phyloP scores from a whole-genome alignment of 1,284 basidiomycete species.

The Somion occarium region DNA sequence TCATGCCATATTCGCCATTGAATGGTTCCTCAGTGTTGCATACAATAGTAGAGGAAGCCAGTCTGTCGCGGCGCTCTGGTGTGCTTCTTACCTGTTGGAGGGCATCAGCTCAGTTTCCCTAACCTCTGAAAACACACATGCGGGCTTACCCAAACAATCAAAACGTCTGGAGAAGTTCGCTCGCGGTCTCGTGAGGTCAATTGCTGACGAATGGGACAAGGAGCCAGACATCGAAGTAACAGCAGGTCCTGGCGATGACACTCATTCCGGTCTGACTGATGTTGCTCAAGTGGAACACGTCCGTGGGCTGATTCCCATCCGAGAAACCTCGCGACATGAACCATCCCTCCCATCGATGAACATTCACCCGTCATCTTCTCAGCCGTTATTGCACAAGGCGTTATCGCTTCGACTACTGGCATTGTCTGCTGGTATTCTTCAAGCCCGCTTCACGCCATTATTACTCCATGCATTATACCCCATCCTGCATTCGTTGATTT shows the following conservation, averaged over 20 bases:
- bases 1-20: slow-evolving; percentile 66
- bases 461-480: slow-evolving; percentile 82
- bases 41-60: slow-evolving; percentile 36
- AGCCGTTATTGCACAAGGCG: slow-evolving; percentile 52
- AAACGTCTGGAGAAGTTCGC: slow-evolving; percentile 58
- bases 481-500: slow-evolving; percentile 77
- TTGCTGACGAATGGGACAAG: slow-evolving; percentile 71
- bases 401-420: slow-evolving; percentile 72
- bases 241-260: slow-evolving; percentile 14
- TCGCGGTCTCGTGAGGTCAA: slow-evolving; percentile 52
- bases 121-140: slow-evolving; percentile 20
- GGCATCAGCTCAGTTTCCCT: slow-evolving; percentile 55
- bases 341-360: slow-evolving; percentile 18
- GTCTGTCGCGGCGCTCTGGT: slow-evolving; percentile 80
- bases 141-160: slow-evolving; percentile 14
- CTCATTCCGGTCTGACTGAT: slow-evolving; percentile 19
- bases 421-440: slow-evolving; percentile 61
- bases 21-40: slow-evolving; percentile 75
- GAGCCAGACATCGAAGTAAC: slow-evolving; percentile 22
- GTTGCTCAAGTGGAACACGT: slow-evolving; percentile 47
- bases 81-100: slow-evolving; percentile 68
- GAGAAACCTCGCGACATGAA: slow-evolving; percentile 36
- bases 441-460: slow-evolving; percentile 62
- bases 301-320: slow-evolving; percentile 42
- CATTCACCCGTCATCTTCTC: slow-evolving; percentile 24